Evolutionary conservation across 2,329 filamentous ascomycete genomes (phyloP), one percentile per base, ranked within the genome.

Genomic region (Microcera coccophila): DNA sequence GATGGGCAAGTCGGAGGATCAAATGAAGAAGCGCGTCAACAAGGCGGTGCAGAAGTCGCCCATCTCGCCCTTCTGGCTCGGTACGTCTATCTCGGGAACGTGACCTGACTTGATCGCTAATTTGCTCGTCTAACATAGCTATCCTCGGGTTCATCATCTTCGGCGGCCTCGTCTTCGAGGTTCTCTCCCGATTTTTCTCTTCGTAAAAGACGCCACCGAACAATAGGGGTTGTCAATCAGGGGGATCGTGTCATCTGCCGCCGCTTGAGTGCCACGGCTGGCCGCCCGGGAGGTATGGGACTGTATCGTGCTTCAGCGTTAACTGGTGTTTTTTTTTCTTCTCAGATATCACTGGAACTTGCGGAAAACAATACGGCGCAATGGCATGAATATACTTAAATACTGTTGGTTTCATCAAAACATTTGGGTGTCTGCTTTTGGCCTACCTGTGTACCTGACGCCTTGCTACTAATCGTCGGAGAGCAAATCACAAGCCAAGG

Each of bases 1-100:
- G 62, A 85, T 85, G 66, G 87, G 87, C 68, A 89, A 87, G 71
- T 76, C 81, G n/a, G 75, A 81, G 44, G 70, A 70, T 18, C 76
- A 81, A 50, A 64, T 83, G 55, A 83, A 83, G 75, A 79, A 81
- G 70, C 69, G 70, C 5, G 10, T 17, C 49, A 58, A 54, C 55
- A 79, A 82, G 72, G 73, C 78, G 59, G 57, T 67, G 43, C 52
- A 60, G 47, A 82, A 82, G 73, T 75, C 78, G 43, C 76, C 81
- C 52, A 76, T 85, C 60, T 82, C 81, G 21, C 72, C 76, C n/a
- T 60, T 83, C 50, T 82, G 79, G 79, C 65, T 85, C 24, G 70
- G 82, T 84, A 71, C 51, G 72, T 67, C 33, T n/a, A 35, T n/a
- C 29, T 32, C 29, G 9, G 8, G 14, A 12, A 36, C n/a, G 18